Percentiles rank a stretch among this genome's conserved stretches.
These are phyloP conservation scores for Stephania yunnanensis DNA, from an alignment of 164 flowering plant species.

Conservation along the genomic window DNA sequence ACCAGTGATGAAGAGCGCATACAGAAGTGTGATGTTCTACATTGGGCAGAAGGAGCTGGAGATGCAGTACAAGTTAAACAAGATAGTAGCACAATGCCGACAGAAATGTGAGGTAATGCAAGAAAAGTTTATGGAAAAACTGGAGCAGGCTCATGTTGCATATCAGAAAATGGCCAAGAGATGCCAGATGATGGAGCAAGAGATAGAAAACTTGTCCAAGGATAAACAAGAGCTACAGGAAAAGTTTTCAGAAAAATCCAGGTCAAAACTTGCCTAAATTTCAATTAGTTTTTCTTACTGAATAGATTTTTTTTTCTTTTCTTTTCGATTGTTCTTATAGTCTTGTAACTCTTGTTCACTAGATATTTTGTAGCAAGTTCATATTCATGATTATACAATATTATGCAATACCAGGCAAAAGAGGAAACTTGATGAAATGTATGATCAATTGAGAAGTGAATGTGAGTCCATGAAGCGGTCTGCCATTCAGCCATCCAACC, in stretches of 20 bases:
- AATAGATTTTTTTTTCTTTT: neutral
- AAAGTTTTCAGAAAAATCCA: conserved; percentile 90
- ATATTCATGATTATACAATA: neutral
- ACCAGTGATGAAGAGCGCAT: conserved; percentile 93
- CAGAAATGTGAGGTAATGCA: conserved; percentile 95
- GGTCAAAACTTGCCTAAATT: conserved; percentile 31
- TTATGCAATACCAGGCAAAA: conserved; percentile 59
- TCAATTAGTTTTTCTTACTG: neutral
- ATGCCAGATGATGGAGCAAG: conserved; percentile 94
- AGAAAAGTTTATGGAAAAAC: conserved; percentile 81
- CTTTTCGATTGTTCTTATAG: no score
- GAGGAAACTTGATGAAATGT: conserved; percentile 98
- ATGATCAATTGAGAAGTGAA: conserved; percentile 87
- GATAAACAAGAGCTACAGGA: conserved; percentile 97
- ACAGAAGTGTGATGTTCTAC: conserved; percentile 89
- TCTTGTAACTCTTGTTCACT: neutral
- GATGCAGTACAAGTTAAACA: conserved; percentile 93
- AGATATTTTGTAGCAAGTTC: neutral
- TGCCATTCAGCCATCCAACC: conserved; percentile 87
- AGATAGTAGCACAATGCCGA: conserved; percentile 69
- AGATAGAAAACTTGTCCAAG: conserved; percentile 70
- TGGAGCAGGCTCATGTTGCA: conserved; percentile 88
- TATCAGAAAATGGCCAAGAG: conserved; percentile 90
- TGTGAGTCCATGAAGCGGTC: conserved; percentile 80
- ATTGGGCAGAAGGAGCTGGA: conserved; percentile 91